A percentile compares a stretch with the other conserved stretches of the same genome.
phyloP scores from a whole-genome alignment of 306 rosid genomes.

The Chamaecrista fasciculata region DNA sequence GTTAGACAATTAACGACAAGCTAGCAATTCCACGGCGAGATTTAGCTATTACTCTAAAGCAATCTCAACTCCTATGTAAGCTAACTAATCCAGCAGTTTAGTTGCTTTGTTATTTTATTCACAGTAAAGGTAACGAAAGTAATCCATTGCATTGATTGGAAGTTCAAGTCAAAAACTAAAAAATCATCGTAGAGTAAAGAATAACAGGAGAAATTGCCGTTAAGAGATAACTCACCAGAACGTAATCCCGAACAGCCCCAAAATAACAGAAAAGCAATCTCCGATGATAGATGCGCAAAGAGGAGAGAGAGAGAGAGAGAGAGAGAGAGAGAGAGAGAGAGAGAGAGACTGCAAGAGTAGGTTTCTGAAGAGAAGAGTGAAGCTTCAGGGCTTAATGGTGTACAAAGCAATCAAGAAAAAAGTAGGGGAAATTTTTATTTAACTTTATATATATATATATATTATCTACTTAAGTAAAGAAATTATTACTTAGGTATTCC shows the following conservation, averaged over 20 bases:
- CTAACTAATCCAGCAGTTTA: not conserved
- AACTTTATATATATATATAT: too few species aligned
- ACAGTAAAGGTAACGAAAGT: not conserved
- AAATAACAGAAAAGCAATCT: not conserved
- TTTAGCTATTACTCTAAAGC: not conserved
- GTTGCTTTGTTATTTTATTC: not conserved
- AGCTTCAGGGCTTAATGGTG: not conserved
- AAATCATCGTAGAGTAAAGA: not conserved
- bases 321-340: not conserved
- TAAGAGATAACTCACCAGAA: constrained; percentile 36
- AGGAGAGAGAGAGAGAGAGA: not conserved
- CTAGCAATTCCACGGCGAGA: not conserved
- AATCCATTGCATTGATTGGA: not conserved
- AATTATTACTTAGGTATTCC: too few species aligned
- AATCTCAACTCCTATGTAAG: not conserved
- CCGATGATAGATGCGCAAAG: constrained; percentile 15
- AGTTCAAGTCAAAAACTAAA: not conserved
- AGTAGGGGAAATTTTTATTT: not conserved
- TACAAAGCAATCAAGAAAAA: not conserved
- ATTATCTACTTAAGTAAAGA: too few species aligned
- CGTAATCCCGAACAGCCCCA: constrained; percentile 23
- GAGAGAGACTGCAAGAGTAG: not conserved
- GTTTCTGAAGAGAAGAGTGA: not conserved
- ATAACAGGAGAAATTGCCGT: not conserved
- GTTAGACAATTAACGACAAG: not conserved